Evolutionary conservation across 495 filamentous ascomycete genomes (phyloP), one percentile per base, ranked within the genome.

Genomic region (Halenospora varia): DNA sequence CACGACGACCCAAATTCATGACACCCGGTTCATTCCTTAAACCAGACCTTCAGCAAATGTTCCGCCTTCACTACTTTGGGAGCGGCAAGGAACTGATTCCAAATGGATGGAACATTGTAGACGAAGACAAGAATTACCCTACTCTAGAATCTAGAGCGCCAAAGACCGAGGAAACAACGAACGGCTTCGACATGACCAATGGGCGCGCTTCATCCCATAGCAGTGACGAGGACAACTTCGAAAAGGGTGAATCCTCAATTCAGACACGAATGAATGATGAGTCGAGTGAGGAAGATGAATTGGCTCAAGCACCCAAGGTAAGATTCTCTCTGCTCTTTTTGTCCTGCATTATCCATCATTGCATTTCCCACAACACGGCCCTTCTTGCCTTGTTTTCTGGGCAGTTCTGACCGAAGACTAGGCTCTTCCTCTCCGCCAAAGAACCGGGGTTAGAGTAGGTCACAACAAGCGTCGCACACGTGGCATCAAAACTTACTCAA

Each of bases 41-140:
- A 1, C 70, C 81, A 0, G 66, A 67, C 8, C 74, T 92, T 17
- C 84, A 88, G 50, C 78, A 80, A 44, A 66, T 96, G 10, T 96
- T 96, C 63, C 78, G 85, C 10, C 66, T 92, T 61, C 81, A 81
- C 63, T 80, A 86, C 55, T 80, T 85, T 60, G 59, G 68, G 4
- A 76, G 81, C 40, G 62, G 66, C 0, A 70, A 68, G n/a, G 79
- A 84, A 24, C 66, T 73, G 47, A 69, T 91, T 23, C 88, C 87
- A 2, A 75, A 77, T 9, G 90, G 88, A 17, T 89, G 81, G 72
- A 78, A 75, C n/a, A 70, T 67, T 3, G 59, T 90, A 2, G 72
- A 77, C 17, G 79, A 84, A 0, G 76, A 76, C 52, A 85, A 76
- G 47, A 64, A 73, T 0, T 84, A 82, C 49, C 81, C 82, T 0